Evolutionary conservation across 23 red algal genomes (phyloP).

Genomic region (Gracilariopsis chorda): DNA sequence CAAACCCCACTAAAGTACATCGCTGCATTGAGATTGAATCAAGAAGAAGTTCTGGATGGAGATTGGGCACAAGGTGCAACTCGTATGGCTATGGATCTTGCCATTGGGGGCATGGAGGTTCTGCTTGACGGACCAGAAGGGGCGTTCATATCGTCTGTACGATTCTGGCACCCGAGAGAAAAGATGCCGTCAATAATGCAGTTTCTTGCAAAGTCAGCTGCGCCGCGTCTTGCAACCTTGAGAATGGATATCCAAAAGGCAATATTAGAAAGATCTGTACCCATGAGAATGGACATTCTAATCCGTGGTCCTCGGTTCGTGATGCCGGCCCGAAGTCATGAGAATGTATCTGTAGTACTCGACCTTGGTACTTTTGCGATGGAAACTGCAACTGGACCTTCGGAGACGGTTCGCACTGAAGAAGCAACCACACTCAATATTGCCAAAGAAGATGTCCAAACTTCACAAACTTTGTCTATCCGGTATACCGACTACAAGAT

Average conservation of each 20-base stretch:
- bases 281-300: conserved; percentile 69
- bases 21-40: conserved; percentile 58
- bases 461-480: conserved; percentile 9
- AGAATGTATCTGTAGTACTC: conserved; percentile 37
- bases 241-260: conserved; percentile 81
- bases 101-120: conserved; percentile 70
- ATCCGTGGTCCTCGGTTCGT: conserved; percentile 76
- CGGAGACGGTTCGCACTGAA: conserved; percentile 13
- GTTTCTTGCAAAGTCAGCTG: conserved; percentile 55
- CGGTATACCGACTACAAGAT: conserved; percentile 63
- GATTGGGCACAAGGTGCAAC: conserved; percentile 46
- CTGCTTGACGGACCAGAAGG: conserved; percentile 64
- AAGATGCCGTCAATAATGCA: conserved; percentile 76
- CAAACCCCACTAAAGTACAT: conserved; percentile 59
- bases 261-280: conserved; percentile 60
- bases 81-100: conserved; percentile 73
- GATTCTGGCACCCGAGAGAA: conserved; percentile 69
- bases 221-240: conserved; percentile 70
- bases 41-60: conserved; percentile 54
- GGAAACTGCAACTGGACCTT: conserved; percentile 56
- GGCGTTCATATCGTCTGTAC: conserved; percentile 40
- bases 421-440: neutral
- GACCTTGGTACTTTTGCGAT: conserved; percentile 82
- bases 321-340: conserved; percentile 30
- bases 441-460: neutral